Base-by-base conservation (phyloP, 805 yeast species). In the Ogataea trehalophila region DNA sequence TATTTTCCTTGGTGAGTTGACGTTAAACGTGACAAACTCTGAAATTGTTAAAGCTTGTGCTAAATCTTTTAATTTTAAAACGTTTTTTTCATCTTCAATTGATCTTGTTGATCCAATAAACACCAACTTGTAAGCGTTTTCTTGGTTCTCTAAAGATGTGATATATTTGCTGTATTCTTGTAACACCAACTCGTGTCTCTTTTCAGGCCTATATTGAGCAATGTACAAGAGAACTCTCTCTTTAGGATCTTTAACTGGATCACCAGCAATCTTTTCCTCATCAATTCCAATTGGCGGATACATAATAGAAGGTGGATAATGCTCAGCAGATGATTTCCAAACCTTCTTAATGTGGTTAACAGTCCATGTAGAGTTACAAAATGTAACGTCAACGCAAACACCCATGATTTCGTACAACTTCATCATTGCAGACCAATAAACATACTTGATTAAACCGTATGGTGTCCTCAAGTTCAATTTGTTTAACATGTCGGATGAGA, bases 151-250 rank as follows among this genome's bases (percentile, higher is more conserved):
- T 41, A 22, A 33, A 41, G 29, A 18, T 23, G 39, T 34, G 29
- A 83, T 55, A 56, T 83, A 87, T 45, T 73, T 67, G 6, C 80
- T 69, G 67, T 78, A 95, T 53, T 90, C 83, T 9, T 65, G 52
- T 40, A 94, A 66, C 4, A 90, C 76, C 44, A 94, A 69, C 23
- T 68, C 74, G 62, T 94, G 98, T 51, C 99, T 79, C 66, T 94
- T 94, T 63, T 94, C 99, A 1, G 96, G 94, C 49, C 99, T 79
- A 68, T 87, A 94, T 66, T 94, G 99, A 0, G 97, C 98, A 41
- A 94, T 69, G 47, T 81, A 85, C 17, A 86, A 69, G 50, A 83
- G 67, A 47, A 55, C 63, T 55, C 56, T 70, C 50, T 61, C 81
- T 60, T 62, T 65, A 7, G 33, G 18, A 7, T 17, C 23, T 8